These are phyloP conservation scores for Sphaerostilbella broomeana DNA, from an alignment of 2,329 filamentous ascomycete genomes.

Conservation along the genomic window DNA sequence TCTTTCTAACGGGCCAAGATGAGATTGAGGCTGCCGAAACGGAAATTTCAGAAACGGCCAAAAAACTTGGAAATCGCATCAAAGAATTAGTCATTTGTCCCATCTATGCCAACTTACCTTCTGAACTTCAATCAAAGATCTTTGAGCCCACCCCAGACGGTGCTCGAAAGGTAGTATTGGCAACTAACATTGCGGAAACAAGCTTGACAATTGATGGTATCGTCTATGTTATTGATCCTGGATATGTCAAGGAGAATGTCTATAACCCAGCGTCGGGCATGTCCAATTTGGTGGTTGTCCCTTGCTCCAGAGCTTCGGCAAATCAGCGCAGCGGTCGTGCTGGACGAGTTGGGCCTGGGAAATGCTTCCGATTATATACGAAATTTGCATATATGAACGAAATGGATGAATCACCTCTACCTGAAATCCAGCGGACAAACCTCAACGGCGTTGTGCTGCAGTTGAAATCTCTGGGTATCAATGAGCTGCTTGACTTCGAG, in stretches of 20 bases:
- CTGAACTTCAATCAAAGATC: slow-evolving; percentile 85
- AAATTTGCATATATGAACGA: slow-evolving; percentile 94
- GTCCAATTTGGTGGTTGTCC: slow-evolving; percentile 84
- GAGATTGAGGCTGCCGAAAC: slow-evolving; percentile 87
- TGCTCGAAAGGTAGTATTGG: slow-evolving; percentile 83
- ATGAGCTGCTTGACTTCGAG: slow-evolving; percentile 87
- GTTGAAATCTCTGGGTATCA: slow-evolving; percentile 84
- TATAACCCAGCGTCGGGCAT: slow-evolving; percentile 90
- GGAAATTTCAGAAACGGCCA: slow-evolving; percentile 75
- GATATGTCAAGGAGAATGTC: slow-evolving; percentile 91
- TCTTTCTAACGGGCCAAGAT: slow-evolving; percentile 93
- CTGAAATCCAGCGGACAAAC: slow-evolving; percentile 88
- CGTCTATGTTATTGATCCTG: slow-evolving; percentile 90
- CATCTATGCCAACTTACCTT: slow-evolving; percentile 89
- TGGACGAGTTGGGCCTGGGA: slow-evolving; percentile 84
- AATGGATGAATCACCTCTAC: slow-evolving; percentile 83
- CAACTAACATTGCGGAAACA: slow-evolving; percentile 96
- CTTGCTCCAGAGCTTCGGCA: slow-evolving; percentile 84
- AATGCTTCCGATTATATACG: slow-evolving; percentile 89
- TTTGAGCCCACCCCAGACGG: slow-evolving; percentile 87
- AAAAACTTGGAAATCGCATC: slow-evolving; percentile 77
- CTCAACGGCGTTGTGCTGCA: slow-evolving; percentile 77
- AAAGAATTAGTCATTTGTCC: slow-evolving; percentile 86
- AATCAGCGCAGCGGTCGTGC: slow-evolving; percentile 91
- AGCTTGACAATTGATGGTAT: slow-evolving; percentile 94